Evolutionary conservation across 2,329 filamentous ascomycete genomes (phyloP), one percentile per base, ranked within the genome.

Genomic region (Monosporascus ibericus): DNA sequence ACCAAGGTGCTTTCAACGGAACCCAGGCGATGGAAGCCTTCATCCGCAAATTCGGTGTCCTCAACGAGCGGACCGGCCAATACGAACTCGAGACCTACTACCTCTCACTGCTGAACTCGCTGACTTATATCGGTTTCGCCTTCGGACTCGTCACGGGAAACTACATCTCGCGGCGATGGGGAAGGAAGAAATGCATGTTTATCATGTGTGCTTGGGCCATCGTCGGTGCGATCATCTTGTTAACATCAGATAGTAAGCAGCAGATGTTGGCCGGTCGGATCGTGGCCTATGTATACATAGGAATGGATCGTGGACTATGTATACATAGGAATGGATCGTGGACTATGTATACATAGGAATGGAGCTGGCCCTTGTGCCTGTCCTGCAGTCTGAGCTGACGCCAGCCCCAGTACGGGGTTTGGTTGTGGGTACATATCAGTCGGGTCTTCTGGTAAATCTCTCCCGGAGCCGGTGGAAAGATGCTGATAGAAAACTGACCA

Each of bases 261-360:
- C 68, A 72, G 49, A 67, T 69, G 17, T 55, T 73, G 46, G 65
- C 62, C 3, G 69, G 60, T 1, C 63, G 69, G 3, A 68, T 69
- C 6, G 58, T 73, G 3, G 68, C 69, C 38, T 72, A 71, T 48
- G 48, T 68, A 20, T 73, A 73, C 47, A 61, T 72, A 34, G 71
- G 70, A 15, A 72, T 71, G 64, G 70, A 73, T 69, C 6, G 58
- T 73, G 3, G 68, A 69, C 38, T 72, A 71, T 48, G 48, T 68
- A 20, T 73, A n/a, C n/a, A n/a, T n/a, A n/a, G n/a, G n/a, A n/a
- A n/a, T n/a, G 69, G 3, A 68, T 69, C 6, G 58, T 73, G 3
- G 68, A 69, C 38, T 72, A 71, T 48, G 48, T 68, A 20, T 73
- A 73, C 47, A 61, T 72, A 34, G 71, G 70, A 15, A 72, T 71